A percentile compares a stretch with the other conserved stretches of the same genome.
Conservation (phyloP, 345 rosid species). For the Limnanthes douglasii region DNA sequence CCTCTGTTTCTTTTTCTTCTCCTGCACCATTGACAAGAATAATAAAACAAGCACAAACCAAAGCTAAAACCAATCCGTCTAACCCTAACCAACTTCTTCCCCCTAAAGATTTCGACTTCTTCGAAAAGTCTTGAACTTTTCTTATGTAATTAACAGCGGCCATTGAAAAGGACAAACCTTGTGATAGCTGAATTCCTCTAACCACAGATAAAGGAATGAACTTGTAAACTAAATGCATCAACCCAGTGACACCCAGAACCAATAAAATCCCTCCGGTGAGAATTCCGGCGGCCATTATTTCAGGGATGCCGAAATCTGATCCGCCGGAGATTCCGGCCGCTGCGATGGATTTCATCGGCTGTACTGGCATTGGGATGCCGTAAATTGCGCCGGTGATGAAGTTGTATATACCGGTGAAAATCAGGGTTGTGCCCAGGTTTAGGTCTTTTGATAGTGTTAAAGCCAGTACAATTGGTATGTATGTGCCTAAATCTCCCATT, state of each 20-base stretch:
- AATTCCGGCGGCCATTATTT: slow-evolving; percentile 66
- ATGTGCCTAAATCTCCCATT: slow-evolving; percentile 83
- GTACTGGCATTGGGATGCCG: slow-evolving; percentile 93
- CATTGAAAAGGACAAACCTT: slow-evolving; percentile 70
- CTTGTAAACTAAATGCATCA: slow-evolving; percentile 59
- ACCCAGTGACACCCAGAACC: slow-evolving; percentile 48
- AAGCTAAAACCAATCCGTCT: slow-evolving; percentile 66
- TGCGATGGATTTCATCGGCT: slow-evolving; percentile 79
- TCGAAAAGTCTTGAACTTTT: slow-evolving; percentile 43
- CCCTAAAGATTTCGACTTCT: slow-evolving; percentile 41
- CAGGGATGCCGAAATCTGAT: slow-evolving; percentile 49
- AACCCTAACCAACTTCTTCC: slow-evolving; percentile 57
- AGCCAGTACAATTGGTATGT: slow-evolving; percentile 75
- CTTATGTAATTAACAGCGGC: slow-evolving; percentile 57
- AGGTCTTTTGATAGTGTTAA: slow-evolving; percentile 63
- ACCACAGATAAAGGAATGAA: slow-evolving; percentile 54
- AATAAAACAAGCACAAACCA: slow-evolving; percentile 46
- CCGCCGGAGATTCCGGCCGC: slow-evolving; percentile 48
- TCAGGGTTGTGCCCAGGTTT: slow-evolving; percentile 61
- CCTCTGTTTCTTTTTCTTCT: slow-evolving; percentile 14
- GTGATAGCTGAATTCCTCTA: slow-evolving; percentile 77
- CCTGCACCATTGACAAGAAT: slow-evolving; percentile 51
- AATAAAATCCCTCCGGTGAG: slow-evolving; percentile 54
- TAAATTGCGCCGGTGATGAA: slow-evolving; percentile 51
- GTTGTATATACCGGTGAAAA: slow-evolving; percentile 69